phyloP scores from a whole-genome alignment of 2,329 filamentous ascomycete species.

The Arthrinium phaeospermum region DNA sequence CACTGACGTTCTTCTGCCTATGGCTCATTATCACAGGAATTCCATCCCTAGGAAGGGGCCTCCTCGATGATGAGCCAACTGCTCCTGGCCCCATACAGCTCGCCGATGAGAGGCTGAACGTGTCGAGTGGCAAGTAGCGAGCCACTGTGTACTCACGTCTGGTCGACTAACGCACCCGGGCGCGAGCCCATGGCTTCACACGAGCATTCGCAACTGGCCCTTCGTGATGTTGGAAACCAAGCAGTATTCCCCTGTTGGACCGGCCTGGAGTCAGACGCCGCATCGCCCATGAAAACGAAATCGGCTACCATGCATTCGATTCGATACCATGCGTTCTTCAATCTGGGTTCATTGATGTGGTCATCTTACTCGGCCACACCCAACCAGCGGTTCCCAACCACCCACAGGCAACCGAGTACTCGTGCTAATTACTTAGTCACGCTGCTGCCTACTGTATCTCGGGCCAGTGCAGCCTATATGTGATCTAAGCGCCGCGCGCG shows the following conservation, averaged over 20 bases:
- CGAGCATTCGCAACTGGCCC: background rate
- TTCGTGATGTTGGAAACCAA: background rate
- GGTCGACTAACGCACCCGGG: background rate
- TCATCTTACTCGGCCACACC: background rate
- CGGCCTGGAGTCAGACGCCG: background rate
- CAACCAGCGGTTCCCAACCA: background rate
- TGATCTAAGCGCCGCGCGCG: background rate
- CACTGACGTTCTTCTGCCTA: no score
- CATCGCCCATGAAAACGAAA: background rate
- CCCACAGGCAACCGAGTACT: background rate
- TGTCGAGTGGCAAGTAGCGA: background rate
- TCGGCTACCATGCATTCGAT: background rate
- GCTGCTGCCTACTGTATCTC: background rate
- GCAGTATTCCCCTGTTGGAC: background rate
- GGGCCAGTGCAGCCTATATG: background rate
- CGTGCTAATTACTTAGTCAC: background rate
- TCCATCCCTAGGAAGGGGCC: background rate
- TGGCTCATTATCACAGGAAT: no score
- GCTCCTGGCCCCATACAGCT: background rate
- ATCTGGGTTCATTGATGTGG: background rate
- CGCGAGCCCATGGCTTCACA: background rate
- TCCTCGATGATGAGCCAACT: background rate
- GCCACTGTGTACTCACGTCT: background rate
- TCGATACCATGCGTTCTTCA: background rate
- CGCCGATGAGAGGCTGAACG: background rate